Evolutionary conservation across 352 stramenopile genomes (phyloP), one percentile per base, ranked within the genome.

Genomic region (Aphanomyces euteiches): DNA sequence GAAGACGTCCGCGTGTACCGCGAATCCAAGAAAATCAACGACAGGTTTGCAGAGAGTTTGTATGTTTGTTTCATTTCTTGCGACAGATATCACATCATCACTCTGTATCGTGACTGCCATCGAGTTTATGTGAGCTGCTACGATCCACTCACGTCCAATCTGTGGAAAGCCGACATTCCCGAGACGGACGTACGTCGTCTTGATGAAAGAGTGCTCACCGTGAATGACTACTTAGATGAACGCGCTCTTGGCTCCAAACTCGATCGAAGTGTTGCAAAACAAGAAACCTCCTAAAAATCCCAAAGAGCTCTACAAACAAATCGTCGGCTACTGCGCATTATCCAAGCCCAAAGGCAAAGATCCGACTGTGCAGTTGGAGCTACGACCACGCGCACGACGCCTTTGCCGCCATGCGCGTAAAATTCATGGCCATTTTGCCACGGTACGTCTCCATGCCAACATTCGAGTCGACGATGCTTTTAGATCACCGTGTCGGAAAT

Each of bases 71-170:
- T 40, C 3, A 61, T 13, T 28, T 12, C 1, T 5, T 7, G 36
- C 12, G 19, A 7, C 47, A 70, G 64, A 15, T 61, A 60, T n/a
- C 89, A 81, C 36, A 67, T 94, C 10, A 57, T 93, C n/a, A 86
- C 66, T 8, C 74, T 94, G 21, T 90, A 79, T 38, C 87, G 90
- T 50, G 85, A 94, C 68, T 92, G 82, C 56, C 72, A 80, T 57
- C 79, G 80, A 40, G 73, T 92, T 34, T 94, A 80, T 56, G 83
- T 89, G 40, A 88, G 69, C 28, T 83, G 75, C 4, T 94, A 94
- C 73, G 82, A 89, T 6, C 85, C 87, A 0, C 67, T 64, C 1
- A 79, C 76, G 5, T 80, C 78, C 47, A 79, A 75, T 34, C 66
- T 77, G 6, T 92, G 85, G 84, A 76, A 86, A 38, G 77, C 76